Evolutionary conservation across 768 basidiomycete species (phyloP).

Genomic region (Kwoniella sp.): DNA sequence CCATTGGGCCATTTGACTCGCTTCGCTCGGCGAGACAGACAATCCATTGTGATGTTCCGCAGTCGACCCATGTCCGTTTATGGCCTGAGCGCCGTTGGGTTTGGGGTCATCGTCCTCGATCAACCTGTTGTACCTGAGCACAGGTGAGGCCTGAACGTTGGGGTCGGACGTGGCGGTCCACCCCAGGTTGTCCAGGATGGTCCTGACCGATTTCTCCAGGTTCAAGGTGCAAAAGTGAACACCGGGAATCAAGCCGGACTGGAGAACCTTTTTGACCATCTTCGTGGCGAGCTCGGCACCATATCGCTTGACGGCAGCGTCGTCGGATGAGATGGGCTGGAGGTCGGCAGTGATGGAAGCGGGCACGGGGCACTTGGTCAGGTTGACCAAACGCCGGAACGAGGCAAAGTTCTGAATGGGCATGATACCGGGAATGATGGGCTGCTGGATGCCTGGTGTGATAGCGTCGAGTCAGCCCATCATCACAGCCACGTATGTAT

Average conservation of each 20-base stretch:
- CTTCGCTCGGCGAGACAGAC: slow-evolving; percentile 54
- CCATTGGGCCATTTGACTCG: slow-evolving; percentile 43
- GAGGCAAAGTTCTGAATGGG: slow-evolving; percentile 95
- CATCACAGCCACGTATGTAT: neutral
- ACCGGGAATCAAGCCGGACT: slow-evolving; percentile 52
- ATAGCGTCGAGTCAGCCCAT: slow-evolving; percentile 13
- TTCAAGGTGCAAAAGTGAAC: slow-evolving; percentile 96
- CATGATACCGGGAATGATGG: slow-evolving; percentile 94
- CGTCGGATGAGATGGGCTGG: slow-evolving; percentile 81
- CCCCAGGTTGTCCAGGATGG: slow-evolving; percentile 70
- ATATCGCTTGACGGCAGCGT: slow-evolving; percentile 87
- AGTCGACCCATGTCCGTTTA: slow-evolving; percentile 10
- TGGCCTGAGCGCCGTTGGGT: neutral
- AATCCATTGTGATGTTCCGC: slow-evolving; percentile 14
- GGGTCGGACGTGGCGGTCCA: slow-evolving; percentile 55
- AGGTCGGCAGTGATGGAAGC: slow-evolving; percentile 62
- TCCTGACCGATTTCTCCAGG: slow-evolving; percentile 88
- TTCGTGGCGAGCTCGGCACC: slow-evolving; percentile 79
- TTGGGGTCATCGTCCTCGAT: slow-evolving; percentile 43
- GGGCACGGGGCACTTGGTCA: slow-evolving; percentile 78
- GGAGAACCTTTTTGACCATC: slow-evolving; percentile 66
- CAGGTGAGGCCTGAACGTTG: slow-evolving; percentile 41
- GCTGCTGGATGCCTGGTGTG: slow-evolving; percentile 70
- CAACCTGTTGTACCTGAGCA: slow-evolving; percentile 41
- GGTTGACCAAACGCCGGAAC: slow-evolving; percentile 81